Evolutionary conservation across 1,284 basidiomycete genomes (phyloP).

Genomic region (Tranzscheliella williamsii): DNA sequence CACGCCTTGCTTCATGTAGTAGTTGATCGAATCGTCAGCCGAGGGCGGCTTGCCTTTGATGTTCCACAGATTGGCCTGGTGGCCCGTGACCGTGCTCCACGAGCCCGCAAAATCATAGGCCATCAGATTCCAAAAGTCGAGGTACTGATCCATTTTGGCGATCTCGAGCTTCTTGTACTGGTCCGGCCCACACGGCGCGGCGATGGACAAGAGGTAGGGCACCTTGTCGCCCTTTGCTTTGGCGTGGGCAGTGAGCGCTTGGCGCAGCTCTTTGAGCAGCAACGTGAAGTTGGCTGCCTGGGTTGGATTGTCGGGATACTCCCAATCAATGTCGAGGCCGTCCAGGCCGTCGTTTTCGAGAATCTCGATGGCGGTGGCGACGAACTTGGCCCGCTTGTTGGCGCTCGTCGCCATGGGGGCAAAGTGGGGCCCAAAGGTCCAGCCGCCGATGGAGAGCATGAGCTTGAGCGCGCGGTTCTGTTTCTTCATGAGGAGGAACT

Average conservation of each 20-base stretch:
- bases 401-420: constrained; percentile 43
- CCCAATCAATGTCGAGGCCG: constrained; percentile 76
- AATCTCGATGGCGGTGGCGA: constrained; percentile 71
- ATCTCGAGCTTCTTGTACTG: constrained; percentile 73
- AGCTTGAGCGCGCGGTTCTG: constrained; percentile 66
- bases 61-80: constrained; percentile 73
- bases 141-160: constrained; percentile 71
- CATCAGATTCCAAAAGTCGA: constrained; percentile 92
- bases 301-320: constrained; percentile 74
- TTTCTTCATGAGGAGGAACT: constrained; percentile 79
- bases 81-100: constrained; percentile 76
- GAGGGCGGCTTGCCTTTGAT: constrained; percentile 60
- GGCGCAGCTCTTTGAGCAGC: constrained; percentile 72
- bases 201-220: constrained; percentile 74
- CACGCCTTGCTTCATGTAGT: constrained; percentile 73
- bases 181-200: constrained; percentile 74
- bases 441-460: constrained; percentile 62
- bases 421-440: constrained; percentile 61
- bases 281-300: constrained; percentile 75
- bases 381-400: constrained; percentile 70
- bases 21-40: constrained; percentile 74
- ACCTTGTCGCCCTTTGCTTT: constrained; percentile 63
- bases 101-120: constrained; percentile 64
- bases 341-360: constrained; percentile 87
- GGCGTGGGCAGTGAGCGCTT: constrained; percentile 72